Evolutionary conservation across 2,329 filamentous ascomycete species (phyloP), one percentile per base, ranked within the genome.

Genomic region (Ramichloridium luteum): DNA sequence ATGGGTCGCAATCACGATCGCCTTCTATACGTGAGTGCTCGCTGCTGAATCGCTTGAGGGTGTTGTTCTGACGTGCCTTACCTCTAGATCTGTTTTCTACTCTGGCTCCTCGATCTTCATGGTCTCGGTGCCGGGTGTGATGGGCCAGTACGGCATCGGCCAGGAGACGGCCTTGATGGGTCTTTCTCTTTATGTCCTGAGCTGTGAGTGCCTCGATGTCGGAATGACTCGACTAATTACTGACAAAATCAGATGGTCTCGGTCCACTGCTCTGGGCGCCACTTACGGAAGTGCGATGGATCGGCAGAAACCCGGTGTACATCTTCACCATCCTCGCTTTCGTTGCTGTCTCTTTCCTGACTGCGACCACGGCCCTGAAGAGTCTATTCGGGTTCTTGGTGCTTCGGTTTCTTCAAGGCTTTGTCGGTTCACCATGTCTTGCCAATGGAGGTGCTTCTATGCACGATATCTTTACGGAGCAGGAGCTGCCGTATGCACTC

Each of bases 391-490:
- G 35, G 4, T 27, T 46, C 44, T 32, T 82, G 46, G 69, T 77
- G 2, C 48, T 62, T 4, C 65, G 74, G 2, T 78, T 78, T 54
- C 53, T 79, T 3, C 70, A 72, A 37, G 75, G 74, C 2, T 75
- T 78, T 60, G 74, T 77, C 41, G 73, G 74, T 5, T 73, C 66
- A 6, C 76, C 76, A 0, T 75, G 70, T 50, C 55, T 80, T 6
- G 74, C 74, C 0, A 77, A 67, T 10, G 63, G 62, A 4, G 63
- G 61, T 5, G 65, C 64, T 4, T 58, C 57, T 6, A 56, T 64
- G 35, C 50, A 53, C 16, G 63, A 66, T 31, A 36, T 45, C 17
- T 42, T 28, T 30, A 25, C 40, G 74, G 27, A 14, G 3, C 8
- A 70, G 16, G 53, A 59, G 30, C 50, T 63, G 0, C 59, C 59